Evolutionary conservation across 306 rosid species (phyloP).

Genomic region (Cucumis melo): DNA sequence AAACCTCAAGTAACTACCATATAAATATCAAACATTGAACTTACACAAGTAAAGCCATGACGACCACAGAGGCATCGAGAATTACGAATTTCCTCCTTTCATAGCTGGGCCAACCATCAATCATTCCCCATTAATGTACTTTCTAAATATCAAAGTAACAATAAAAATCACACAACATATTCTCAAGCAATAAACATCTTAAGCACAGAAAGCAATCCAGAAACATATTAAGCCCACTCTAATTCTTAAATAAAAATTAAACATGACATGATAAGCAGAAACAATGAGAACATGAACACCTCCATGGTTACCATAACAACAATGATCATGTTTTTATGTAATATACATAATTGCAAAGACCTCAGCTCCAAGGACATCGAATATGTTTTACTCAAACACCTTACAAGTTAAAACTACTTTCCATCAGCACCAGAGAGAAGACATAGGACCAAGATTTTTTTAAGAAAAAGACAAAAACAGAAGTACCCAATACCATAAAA

Average conservation of each 20-base stretch:
- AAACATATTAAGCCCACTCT: not conserved
- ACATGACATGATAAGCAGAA: not conserved
- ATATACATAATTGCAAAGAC: constrained; percentile 11
- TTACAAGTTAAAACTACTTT: not conserved
- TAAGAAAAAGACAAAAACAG: not conserved
- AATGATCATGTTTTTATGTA: constrained; percentile 6
- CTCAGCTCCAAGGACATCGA: not conserved
- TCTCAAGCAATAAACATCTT: not conserved
- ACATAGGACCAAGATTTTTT: not conserved
- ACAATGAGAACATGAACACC: not conserved
- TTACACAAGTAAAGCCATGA: not conserved
- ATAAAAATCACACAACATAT: not conserved
- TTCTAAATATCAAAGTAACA: not conserved
- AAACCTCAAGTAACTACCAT: not conserved
- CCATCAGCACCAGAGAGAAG: not conserved
- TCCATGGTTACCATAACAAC: constrained; percentile 6
- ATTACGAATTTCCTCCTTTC: not conserved
- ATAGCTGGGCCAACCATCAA: not conserved
- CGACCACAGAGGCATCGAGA: not conserved
- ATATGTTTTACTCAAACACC: constrained; percentile 17
- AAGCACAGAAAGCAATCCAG: too few species aligned
- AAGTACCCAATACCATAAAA: constrained; percentile 2
- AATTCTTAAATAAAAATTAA: not conserved
- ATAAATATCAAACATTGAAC: not conserved
- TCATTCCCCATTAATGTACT: not conserved